phyloP scores from a whole-genome alignment of 345 rosid species.

The Eutrema heterophyllum region DNA sequence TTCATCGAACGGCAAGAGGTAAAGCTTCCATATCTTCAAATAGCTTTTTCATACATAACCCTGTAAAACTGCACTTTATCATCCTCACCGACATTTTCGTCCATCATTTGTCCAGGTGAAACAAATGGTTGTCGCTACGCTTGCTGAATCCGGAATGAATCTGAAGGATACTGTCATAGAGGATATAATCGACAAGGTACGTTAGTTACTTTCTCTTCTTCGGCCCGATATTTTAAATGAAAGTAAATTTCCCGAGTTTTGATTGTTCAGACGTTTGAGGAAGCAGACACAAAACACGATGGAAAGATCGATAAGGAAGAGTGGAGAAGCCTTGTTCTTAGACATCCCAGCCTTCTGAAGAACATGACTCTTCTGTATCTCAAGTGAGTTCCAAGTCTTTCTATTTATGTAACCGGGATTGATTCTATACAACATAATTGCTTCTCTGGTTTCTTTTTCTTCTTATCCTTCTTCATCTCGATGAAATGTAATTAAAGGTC shows the following conservation, averaged over 20 bases:
- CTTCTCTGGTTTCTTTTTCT: not conserved
- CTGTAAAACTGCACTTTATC: not conserved
- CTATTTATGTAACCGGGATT: not conserved
- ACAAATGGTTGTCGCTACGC: conserved; percentile 99
- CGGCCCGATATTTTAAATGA: not conserved
- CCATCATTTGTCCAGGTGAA: conserved; percentile 48
- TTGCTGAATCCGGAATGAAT: conserved; percentile 99
- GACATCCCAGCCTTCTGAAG: conserved; percentile 88
- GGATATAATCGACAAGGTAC: conserved; percentile 92
- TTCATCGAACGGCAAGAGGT: conserved; percentile 99
- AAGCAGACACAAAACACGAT: conserved; percentile 96
- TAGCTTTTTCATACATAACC: not conserved
- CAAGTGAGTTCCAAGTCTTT: conserved; percentile 50
- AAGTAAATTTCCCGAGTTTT: not conserved
- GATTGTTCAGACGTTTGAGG: conserved; percentile 79
- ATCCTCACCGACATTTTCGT: not conserved
- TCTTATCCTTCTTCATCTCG: not conserved
- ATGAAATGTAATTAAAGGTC: not conserved
- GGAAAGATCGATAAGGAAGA: conserved; percentile 95
- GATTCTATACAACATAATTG: not conserved
- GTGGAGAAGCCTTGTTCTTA: conserved; percentile 90
- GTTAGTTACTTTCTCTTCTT: not conserved
- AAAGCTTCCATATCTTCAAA: not conserved
- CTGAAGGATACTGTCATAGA: conserved; percentile 87
- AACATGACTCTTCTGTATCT: conserved; percentile 99